A percentile compares a stretch with the other conserved stretches of the same genome.
These are phyloP conservation scores for Actinomortierella wolfii DNA, from an alignment of 371 early-diverging fungal species.

Conservation along the genomic window DNA sequence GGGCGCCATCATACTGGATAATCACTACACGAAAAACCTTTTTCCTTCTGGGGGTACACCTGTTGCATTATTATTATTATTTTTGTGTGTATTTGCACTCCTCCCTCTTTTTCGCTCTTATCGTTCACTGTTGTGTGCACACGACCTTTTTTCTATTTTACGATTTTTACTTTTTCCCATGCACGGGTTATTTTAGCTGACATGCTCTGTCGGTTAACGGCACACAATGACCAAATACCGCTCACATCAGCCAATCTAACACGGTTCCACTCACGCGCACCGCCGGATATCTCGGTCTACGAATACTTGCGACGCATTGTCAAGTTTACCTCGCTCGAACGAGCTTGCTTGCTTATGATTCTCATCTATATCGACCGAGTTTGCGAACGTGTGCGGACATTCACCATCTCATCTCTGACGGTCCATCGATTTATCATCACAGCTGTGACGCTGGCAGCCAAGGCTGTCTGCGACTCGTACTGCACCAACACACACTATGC, in stretches of 20 bases:
- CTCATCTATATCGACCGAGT: constrained; percentile 94
- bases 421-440: constrained; percentile 95
- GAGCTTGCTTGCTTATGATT: constrained; percentile 81
- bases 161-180: neutral
- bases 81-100: neutral
- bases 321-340: constrained; percentile 91
- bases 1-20: too few species aligned
- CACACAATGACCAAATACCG: constrained; percentile 90
- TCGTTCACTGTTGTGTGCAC: neutral
- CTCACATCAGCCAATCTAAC: constrained; percentile 81
- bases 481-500: constrained; percentile 90
- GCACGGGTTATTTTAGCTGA: constrained; percentile 61
- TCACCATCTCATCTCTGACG: constrained; percentile 92
- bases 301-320: constrained; percentile 87
- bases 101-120: neutral
- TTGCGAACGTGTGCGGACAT: constrained; percentile 74
- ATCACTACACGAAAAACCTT: too few species aligned
- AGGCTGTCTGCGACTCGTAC: constrained; percentile 86
- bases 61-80: constrained; percentile 2
- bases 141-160: constrained; percentile 1
- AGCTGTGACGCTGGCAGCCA: constrained; percentile 88
- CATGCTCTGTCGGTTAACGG: constrained; percentile 75
- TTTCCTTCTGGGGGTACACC: too few species aligned
- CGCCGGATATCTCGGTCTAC: constrained; percentile 84
- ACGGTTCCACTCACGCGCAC: constrained; percentile 94